Conservation (phyloP, 352 stramenopile genomes). For the Phytophthora multivora region DNA sequence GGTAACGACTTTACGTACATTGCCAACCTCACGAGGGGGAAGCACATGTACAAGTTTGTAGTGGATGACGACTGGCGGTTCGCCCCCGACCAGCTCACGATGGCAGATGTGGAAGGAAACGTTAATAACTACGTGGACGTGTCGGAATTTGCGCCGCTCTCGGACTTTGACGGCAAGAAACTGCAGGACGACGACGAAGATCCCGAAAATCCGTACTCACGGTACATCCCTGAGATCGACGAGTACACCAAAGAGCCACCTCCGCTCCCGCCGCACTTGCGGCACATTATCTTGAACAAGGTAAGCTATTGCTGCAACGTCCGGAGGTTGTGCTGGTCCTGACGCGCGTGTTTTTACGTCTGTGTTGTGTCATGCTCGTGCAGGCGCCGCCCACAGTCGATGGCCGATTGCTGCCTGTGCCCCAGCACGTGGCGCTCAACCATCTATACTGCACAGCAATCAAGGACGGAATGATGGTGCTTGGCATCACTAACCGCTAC, state of each 20-base stretch:
- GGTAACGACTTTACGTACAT: constrained; percentile 99
- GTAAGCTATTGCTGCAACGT: constrained; percentile 37
- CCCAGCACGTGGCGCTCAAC: constrained; percentile 99
- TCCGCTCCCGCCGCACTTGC: constrained; percentile 96
- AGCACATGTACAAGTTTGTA: constrained; percentile 99
- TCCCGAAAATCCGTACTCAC: constrained; percentile 94
- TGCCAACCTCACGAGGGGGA: constrained; percentile 96
- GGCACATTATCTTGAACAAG: constrained; percentile 99
- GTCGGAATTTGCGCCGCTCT: constrained; percentile 94
- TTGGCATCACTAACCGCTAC: constrained; percentile 97
- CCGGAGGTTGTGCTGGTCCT: constrained; percentile 19
- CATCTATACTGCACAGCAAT: constrained; percentile 99
- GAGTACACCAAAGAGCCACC: constrained; percentile 99
- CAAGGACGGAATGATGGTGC: constrained; percentile 99
- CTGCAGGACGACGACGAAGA: constrained; percentile 61
- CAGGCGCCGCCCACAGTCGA: constrained; percentile 94
- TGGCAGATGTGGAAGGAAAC: constrained; percentile 98
- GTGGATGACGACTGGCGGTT: constrained; percentile 99
- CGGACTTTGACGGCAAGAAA: constrained; percentile 67
- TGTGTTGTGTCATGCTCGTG: constrained; percentile 20
- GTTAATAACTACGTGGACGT: constrained; percentile 99
- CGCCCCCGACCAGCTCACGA: constrained; percentile 93
- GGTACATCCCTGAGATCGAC: constrained; percentile 98
- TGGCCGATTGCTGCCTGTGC: constrained; percentile 94
- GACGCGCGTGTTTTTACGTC: constrained; percentile 26